Percentiles rank a stretch among this genome's conserved stretches.
These are phyloP conservation scores for Colletotrichum destructivum DNA, from an alignment of 2,329 filamentous ascomycete genomes.

Conservation along the genomic window DNA sequence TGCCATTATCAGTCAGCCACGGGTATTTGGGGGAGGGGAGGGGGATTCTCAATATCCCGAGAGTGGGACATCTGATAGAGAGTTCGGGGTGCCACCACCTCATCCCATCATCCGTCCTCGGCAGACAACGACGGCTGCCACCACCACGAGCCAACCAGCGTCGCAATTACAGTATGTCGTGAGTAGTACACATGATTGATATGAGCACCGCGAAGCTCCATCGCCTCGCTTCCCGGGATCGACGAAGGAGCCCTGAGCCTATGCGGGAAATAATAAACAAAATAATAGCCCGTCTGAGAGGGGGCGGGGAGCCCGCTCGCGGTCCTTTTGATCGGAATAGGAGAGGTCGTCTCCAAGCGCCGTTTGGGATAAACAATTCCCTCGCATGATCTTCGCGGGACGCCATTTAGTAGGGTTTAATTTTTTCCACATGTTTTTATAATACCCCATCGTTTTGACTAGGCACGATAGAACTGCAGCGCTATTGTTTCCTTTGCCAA, in stretches of 20 bases:
- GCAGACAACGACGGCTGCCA: background rate
- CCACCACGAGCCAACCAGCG: background rate
- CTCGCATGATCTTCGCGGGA: constrained; percentile 20
- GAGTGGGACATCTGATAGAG: constrained; percentile 10
- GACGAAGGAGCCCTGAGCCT: constrained; percentile 19
- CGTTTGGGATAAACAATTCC: constrained; percentile 9
- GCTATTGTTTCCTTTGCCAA: too few species aligned
- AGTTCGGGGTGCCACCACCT: too few species aligned
- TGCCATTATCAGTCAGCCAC: constrained; percentile 8
- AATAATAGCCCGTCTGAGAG: too few species aligned
- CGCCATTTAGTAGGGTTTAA: background rate
- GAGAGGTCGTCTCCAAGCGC: too few species aligned
- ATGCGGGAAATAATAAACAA: too few species aligned
- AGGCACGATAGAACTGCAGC: background rate
- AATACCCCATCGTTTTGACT: too few species aligned
- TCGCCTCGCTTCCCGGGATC: constrained; percentile 18
- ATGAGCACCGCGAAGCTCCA: too few species aligned
- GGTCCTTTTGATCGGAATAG: constrained; percentile 23
- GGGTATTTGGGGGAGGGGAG: background rate
- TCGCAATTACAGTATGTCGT: background rate
- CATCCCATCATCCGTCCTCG: constrained; percentile 1
- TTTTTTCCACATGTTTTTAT: background rate
- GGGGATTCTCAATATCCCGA: constrained; percentile 4
- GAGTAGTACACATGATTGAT: too few species aligned
- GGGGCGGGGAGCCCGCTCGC: background rate